These are phyloP conservation scores for Flaveria ramosissima DNA, from an alignment of 129 eudicot species.

Conservation along the genomic window DNA sequence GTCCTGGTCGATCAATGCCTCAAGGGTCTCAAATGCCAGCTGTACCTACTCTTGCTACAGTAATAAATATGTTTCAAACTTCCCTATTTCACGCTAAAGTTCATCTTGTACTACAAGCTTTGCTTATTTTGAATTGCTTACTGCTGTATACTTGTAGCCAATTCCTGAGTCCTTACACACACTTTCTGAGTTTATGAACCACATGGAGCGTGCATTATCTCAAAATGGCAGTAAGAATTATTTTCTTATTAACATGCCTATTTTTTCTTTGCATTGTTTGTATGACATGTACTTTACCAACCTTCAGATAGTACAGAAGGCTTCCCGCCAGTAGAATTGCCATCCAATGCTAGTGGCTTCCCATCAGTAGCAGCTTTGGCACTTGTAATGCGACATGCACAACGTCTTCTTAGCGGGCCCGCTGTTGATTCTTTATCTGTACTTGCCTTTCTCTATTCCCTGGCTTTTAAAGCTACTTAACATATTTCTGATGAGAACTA, in stretches of 20 bases:
- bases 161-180: slow-evolving; percentile 88
- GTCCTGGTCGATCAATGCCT: slow-evolving; percentile 6
- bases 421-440: slow-evolving; percentile 71
- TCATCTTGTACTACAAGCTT: not conserved
- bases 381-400: slow-evolving; percentile 62
- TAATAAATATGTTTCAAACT: slow-evolving; percentile 19
- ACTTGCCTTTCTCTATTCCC: slow-evolving; percentile 29
- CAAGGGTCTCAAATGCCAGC: slow-evolving; percentile 36
- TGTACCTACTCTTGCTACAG: slow-evolving; percentile 65
- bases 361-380: slow-evolving; percentile 67
- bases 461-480: not conserved
- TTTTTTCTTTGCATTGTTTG: not conserved
- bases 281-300: slow-evolving; percentile 29
- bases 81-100: slow-evolving; percentile 11
- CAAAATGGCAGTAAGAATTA: slow-evolving; percentile 47
- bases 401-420: slow-evolving; percentile 66
- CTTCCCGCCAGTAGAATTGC: slow-evolving; percentile 45
- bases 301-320: slow-evolving; percentile 35
- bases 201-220: slow-evolving; percentile 70
- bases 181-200: slow-evolving; percentile 70
- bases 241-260: not conserved
- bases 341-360: slow-evolving; percentile 58
- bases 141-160: slow-evolving; percentile 49
- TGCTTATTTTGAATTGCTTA: slow-evolving; percentile 4
- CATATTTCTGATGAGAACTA: not conserved